These are phyloP conservation scores for Hypoxylon rubiginosum DNA, from an alignment of 2,329 filamentous ascomycete species.

Conservation along the genomic window DNA sequence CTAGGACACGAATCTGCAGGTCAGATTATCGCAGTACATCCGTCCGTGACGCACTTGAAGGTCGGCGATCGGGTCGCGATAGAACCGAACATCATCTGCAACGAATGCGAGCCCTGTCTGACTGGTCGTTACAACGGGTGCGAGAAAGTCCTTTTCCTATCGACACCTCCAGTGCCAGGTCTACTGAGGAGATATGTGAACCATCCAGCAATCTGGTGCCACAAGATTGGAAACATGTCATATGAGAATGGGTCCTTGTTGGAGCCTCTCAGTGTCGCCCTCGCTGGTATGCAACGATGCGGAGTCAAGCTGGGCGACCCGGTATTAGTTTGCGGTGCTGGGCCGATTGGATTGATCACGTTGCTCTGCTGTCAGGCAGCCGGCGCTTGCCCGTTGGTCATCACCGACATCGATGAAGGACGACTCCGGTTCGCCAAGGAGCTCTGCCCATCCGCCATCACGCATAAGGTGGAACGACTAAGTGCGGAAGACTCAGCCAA, in stretches of 20 bases:
- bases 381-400: constrained; percentile 89
- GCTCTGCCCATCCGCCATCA: constrained; percentile 82
- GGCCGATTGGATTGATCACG: constrained; percentile 92
- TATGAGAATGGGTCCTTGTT: constrained; percentile 92
- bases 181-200: constrained; percentile 93
- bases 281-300: constrained; percentile 89
- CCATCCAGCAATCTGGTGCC: constrained; percentile 94
- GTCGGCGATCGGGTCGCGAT: constrained; percentile 92
- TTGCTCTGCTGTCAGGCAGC: constrained; percentile 87
- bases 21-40: constrained; percentile 83
- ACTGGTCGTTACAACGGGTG: constrained; percentile 97
- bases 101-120: constrained; percentile 89
- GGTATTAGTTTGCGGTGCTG: constrained; percentile 90
- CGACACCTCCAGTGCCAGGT: constrained; percentile 89
- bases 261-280: constrained; percentile 89
- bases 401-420: constrained; percentile 93
- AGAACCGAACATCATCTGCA: constrained; percentile 94
- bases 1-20: constrained; percentile 95
- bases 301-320: constrained; percentile 86
- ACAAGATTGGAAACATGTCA: constrained; percentile 93
- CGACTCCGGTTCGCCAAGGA: constrained; percentile 87
- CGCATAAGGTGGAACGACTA: constrained; percentile 79
- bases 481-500: constrained; percentile 79
- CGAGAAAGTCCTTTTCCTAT: constrained; percentile 86
- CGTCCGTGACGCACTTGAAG: constrained; percentile 82